Evolutionary conservation across 371 early-diverging fungal genomes (phyloP).

Genomic region (Mortierella sp.): DNA sequence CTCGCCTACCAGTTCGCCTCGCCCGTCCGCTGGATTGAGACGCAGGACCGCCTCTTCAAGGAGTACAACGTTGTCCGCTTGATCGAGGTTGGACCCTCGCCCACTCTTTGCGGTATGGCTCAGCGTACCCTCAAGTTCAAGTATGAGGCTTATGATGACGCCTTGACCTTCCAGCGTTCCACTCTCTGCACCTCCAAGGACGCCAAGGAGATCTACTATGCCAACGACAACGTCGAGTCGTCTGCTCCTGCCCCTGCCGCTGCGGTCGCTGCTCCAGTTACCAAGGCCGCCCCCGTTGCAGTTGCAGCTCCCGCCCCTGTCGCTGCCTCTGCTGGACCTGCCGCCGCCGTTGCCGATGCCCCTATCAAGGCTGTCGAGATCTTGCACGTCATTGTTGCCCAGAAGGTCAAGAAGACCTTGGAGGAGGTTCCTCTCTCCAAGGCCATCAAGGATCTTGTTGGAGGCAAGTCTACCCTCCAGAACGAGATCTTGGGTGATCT

Average conservation of each 20-base stretch:
- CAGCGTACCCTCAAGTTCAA: slow-evolving; percentile 95
- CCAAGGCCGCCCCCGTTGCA: slow-evolving; percentile 63
- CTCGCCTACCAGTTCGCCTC: slow-evolving; percentile 96
- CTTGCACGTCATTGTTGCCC: slow-evolving; percentile 87
- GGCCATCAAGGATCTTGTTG: slow-evolving; percentile 94
- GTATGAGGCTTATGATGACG: slow-evolving; percentile 96
- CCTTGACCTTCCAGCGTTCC: slow-evolving; percentile 89
- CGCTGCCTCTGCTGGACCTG: slow-evolving; percentile 68
- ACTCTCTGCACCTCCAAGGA: slow-evolving; percentile 90
- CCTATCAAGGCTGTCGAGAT: slow-evolving; percentile 86
- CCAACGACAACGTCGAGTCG: slow-evolving; percentile 78
- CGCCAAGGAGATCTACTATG: slow-evolving; percentile 93
- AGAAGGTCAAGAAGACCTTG: slow-evolving; percentile 91
- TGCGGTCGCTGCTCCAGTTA: slow-evolving; percentile 61
- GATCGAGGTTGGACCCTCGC: slow-evolving; percentile 94
- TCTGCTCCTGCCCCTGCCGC: slow-evolving; percentile 61
- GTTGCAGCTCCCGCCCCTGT: slow-evolving; percentile 67
- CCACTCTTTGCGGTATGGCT: slow-evolving; percentile 94
- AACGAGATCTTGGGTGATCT: slow-evolving; percentile 98
- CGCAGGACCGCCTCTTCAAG: slow-evolving; percentile 93
- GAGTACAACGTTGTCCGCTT: slow-evolving; percentile 86
- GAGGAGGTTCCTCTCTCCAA: slow-evolving; percentile 82
- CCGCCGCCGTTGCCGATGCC: slow-evolving; percentile 73
- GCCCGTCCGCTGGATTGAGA: slow-evolving; percentile 98
- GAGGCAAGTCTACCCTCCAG: slow-evolving; percentile 96